phyloP scores from a whole-genome alignment of 345 rosid genomes.

The Lepidium didymum region DNA sequence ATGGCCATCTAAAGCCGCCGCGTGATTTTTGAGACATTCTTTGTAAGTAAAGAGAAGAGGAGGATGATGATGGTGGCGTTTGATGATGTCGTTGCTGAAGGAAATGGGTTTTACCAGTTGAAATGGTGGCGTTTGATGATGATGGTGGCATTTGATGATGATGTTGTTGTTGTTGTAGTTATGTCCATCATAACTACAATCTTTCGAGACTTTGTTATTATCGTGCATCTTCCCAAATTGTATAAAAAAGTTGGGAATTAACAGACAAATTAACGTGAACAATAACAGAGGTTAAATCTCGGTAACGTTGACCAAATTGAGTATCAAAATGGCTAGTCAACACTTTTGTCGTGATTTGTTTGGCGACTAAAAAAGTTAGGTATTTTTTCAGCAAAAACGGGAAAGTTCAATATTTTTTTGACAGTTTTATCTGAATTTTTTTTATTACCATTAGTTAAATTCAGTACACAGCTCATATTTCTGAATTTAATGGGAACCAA shows the following conservation, averaged over 20 bases:
- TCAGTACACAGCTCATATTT: background rate
- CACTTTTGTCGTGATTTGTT: too few species aligned
- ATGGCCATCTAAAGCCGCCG: slow-evolving; percentile 62
- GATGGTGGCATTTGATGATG: slow-evolving; percentile 52
- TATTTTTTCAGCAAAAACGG: too few species aligned
- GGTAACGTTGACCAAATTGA: too few species aligned
- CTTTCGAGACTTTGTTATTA: too few species aligned
- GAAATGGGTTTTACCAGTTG: slow-evolving; percentile 49
- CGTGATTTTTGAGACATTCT: slow-evolving; percentile 80
- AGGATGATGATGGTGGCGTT: slow-evolving; percentile 47
- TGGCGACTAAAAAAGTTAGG: too few species aligned
- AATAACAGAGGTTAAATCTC: too few species aligned
- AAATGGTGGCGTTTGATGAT: slow-evolving; percentile 55
- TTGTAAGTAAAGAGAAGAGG: slow-evolving; percentile 40
- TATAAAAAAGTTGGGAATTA: too few species aligned
- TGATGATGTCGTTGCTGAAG: slow-evolving; percentile 66
- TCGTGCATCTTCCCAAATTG: too few species aligned
- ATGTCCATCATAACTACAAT: slow-evolving; percentile 49
- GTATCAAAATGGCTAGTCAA: too few species aligned
- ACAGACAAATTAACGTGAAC: too few species aligned
- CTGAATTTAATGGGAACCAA: background rate
- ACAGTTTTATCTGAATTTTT: background rate
- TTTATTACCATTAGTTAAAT: background rate
- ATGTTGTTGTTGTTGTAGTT: slow-evolving; percentile 1
- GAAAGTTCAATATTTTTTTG: too few species aligned